A percentile compares a stretch with the other conserved stretches of the same genome.
Conservation (phyloP, 208 protist species). For the Acanthamoeba divionensis region DNA sequence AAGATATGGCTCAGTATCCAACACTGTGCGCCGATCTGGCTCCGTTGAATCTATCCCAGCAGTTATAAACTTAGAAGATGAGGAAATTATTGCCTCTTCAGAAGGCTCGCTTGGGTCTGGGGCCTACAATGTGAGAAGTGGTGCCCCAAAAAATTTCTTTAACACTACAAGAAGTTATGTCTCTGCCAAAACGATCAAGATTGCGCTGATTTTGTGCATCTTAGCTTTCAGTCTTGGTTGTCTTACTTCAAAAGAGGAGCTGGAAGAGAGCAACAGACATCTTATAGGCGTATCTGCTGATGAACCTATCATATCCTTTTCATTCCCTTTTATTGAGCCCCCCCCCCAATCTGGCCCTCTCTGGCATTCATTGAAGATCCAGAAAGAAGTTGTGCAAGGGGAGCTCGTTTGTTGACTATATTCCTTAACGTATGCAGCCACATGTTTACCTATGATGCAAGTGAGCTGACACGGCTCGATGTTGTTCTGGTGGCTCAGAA, state of each 20-base stretch:
- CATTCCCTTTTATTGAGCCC: not conserved
- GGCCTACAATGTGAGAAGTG: too few species aligned
- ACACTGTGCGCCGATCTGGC: not conserved
- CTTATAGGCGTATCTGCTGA: not conserved
- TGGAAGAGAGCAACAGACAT: not conserved
- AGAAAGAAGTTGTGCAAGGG: too few species aligned
- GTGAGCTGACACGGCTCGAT: not conserved
- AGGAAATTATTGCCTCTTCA: too few species aligned
- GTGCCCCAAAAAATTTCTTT: too few species aligned
- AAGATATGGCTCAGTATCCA: not conserved
- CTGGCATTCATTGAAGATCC: too few species aligned
- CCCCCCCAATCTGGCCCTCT: too few species aligned
- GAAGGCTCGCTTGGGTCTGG: too few species aligned
- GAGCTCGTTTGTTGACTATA: too few species aligned
- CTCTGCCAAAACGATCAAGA: not conserved
- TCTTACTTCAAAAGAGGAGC: not conserved
- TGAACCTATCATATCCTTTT: conserved; percentile 25
- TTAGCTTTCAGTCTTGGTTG: not conserved
- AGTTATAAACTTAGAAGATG: too few species aligned
- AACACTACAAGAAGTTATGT: too few species aligned
- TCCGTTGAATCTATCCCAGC: too few species aligned
- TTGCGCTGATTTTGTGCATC: not conserved
- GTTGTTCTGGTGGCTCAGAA: conserved; percentile 4
- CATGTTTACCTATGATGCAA: not conserved
- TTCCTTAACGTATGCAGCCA: conserved; percentile 20